Evolutionary conservation across 768 basidiomycete genomes (phyloP).

Genomic region (Leucocoprinus leucothites): DNA sequence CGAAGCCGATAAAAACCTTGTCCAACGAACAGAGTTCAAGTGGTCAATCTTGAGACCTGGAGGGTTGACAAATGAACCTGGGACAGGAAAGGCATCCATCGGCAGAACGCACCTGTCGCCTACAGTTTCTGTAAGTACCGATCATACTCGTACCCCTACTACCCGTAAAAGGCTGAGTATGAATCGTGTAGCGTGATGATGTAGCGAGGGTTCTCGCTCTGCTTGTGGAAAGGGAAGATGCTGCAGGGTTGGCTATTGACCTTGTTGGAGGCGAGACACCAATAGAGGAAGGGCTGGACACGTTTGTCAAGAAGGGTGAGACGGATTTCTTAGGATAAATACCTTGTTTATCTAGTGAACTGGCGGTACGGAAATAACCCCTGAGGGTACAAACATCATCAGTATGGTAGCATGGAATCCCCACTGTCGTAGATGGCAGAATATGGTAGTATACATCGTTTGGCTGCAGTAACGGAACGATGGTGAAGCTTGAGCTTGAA

Average conservation of each 20-base stretch:
- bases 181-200: constrained; percentile 45
- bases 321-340: constrained; percentile 36
- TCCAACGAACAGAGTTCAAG: constrained; percentile 49
- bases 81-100: constrained; percentile 47
- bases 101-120: constrained; percentile 50
- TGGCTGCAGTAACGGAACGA: too few species aligned
- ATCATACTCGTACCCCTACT: too few species aligned
- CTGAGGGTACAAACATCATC: too few species aligned
- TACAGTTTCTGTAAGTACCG: constrained; percentile 44
- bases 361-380: too few species aligned
- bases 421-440: too few species aligned
- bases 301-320: constrained; percentile 46
- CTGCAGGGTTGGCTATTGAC: constrained; percentile 57
- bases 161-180: too few species aligned
- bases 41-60: constrained; percentile 72
- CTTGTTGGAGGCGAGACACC: constrained; percentile 50
- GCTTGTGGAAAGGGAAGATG: constrained; percentile 47
- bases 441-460: too few species aligned
- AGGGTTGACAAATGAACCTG: constrained; percentile 45
- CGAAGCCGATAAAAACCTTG: constrained; percentile 46
- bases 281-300: constrained; percentile 45
- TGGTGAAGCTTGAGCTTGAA: too few species aligned
- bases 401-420: too few species aligned
- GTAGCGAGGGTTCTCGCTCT: constrained; percentile 49
- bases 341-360: too few species aligned